phyloP scores from a whole-genome alignment of 805 yeast species.

The Candida peoriensis region DNA sequence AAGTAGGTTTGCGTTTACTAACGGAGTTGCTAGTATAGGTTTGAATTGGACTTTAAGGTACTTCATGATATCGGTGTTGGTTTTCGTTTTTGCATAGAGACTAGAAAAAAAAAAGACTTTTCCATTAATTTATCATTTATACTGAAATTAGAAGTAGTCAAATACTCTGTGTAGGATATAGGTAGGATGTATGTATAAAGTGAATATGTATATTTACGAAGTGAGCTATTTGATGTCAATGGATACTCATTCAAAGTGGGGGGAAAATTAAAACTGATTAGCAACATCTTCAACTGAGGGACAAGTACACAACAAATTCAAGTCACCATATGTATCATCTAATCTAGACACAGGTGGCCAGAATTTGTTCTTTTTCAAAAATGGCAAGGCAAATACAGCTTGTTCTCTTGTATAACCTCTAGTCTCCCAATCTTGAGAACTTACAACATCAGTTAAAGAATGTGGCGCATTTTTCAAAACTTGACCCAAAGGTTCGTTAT shows the following conservation, averaged over 20 bases:
- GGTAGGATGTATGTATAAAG: no score
- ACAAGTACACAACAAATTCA: conserved; percentile 90
- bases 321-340: conserved; percentile 93
- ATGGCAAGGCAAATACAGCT: conserved; percentile 90
- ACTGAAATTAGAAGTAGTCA: no score
- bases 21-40: not conserved
- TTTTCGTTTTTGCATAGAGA: not conserved
- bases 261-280: conserved; percentile 9
- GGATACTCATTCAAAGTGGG: not conserved
- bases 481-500: conserved; percentile 58
- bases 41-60: not conserved
- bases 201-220: no score
- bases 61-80: not conserved
- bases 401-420: conserved; percentile 89
- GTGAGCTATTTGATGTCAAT: not conserved
- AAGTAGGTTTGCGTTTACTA: no score
- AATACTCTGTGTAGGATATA: no score
- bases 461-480: conserved; percentile 92
- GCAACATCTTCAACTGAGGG: conserved; percentile 78
- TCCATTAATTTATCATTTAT: not conserved
- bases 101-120: not conserved
- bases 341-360: conserved; percentile 96
- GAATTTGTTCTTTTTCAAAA: conserved; percentile 67
- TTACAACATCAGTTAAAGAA: conserved; percentile 70
- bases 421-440: conserved; percentile 65